Conservation (phyloP, 1,284 basidiomycete species). For the Malassezia nana region DNA sequence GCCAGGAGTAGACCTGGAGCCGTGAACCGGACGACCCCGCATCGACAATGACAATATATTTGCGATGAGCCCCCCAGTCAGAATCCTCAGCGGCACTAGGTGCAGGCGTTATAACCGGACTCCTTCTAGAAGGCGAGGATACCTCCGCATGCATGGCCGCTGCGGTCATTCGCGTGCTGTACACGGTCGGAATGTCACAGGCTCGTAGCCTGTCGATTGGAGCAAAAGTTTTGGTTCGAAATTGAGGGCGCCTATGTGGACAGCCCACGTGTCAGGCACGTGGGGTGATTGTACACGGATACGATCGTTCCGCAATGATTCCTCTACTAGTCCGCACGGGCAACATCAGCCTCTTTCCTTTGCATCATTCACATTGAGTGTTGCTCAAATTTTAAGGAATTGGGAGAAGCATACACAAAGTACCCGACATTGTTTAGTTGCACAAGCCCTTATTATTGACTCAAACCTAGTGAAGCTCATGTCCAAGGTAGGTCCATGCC, state of each 20-base stretch:
- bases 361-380: background rate
- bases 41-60: constrained; percentile 89
- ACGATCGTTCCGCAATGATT: background rate
- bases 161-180: background rate
- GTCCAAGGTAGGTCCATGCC: constrained; percentile 9
- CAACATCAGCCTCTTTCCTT: background rate
- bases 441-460: background rate
- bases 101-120: background rate
- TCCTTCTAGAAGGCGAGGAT: background rate
- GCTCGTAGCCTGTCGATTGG: background rate
- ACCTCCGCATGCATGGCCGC: background rate
- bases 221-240: background rate
- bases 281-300: background rate
- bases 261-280: background rate
- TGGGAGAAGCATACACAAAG: background rate
- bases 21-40: constrained; percentile 94
- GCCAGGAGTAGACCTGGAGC: constrained; percentile 94
- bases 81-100: background rate
- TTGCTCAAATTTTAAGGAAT: background rate
- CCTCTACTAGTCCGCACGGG: background rate
- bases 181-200: background rate
- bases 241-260: background rate
- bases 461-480: background rate
- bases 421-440: background rate
- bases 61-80: constrained; percentile 14